These are phyloP conservation scores for Capillidium heterosporum DNA, from an alignment of 371 early-diverging fungal genomes.

Conservation along the genomic window DNA sequence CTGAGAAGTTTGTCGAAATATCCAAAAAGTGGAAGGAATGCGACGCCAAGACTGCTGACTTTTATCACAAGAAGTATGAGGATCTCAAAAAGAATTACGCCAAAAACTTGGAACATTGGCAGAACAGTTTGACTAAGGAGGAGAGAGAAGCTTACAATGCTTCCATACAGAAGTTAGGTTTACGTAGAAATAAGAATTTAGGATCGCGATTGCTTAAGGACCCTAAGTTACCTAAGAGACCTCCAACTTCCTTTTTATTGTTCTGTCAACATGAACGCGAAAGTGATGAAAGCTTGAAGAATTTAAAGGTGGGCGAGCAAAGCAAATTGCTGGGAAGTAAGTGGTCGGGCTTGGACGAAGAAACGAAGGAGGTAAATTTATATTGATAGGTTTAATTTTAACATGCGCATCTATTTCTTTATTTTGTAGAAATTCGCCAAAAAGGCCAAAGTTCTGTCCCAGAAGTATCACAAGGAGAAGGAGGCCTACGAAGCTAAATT, in stretches of 20 bases:
- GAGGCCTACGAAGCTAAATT: too few species aligned
- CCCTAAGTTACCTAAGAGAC: background rate
- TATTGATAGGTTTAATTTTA: too few species aligned
- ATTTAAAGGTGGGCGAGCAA: background rate
- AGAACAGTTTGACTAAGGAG: background rate
- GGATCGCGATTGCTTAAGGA: background rate
- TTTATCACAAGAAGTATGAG: too few species aligned
- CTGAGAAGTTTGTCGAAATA: too few species aligned
- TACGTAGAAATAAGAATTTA: too few species aligned
- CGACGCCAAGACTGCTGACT: too few species aligned
- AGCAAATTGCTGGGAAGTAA: background rate
- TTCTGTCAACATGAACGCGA: background rate
- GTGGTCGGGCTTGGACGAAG: background rate
- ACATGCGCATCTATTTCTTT: too few species aligned
- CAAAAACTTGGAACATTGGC: background rate
- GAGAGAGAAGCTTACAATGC: background rate
- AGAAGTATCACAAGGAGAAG: too few species aligned
- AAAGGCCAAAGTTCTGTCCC: too few species aligned
- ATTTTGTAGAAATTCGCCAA: too few species aligned
- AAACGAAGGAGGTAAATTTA: background rate
- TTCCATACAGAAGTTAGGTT: background rate
- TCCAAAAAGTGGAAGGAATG: too few species aligned
- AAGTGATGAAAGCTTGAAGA: background rate
- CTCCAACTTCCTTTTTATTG: background rate
- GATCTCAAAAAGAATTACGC: too few species aligned